Evolutionary conservation across 208 protist genomes (phyloP).

Genomic region (Acanthamoeba triangularis): DNA sequence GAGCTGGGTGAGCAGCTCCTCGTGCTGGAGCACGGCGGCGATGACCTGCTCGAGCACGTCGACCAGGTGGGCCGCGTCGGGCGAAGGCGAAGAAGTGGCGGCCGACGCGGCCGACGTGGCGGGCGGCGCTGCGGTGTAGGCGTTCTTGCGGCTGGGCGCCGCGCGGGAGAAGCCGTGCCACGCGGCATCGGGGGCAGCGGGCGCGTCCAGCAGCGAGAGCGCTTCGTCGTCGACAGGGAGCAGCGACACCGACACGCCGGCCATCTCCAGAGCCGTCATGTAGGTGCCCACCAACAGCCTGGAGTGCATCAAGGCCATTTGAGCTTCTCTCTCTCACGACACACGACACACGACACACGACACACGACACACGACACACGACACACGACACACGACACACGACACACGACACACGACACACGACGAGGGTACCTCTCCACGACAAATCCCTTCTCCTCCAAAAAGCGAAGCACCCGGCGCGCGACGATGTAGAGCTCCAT

Average conservation of each 20-base stretch:
- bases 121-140: not conserved
- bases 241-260: slow-evolving; percentile 92
- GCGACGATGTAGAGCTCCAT: slow-evolving; percentile 91
- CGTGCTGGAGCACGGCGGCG: not conserved
- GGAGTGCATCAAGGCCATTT: too few species aligned
- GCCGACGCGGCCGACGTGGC: not conserved
- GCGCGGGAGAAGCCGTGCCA: slow-evolving; percentile 10
- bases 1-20: slow-evolving; percentile 47
- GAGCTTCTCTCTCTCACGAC: too few species aligned
- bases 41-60: not conserved
- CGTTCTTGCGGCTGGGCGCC: not conserved
- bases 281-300: slow-evolving; percentile 91
- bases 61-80: not conserved
- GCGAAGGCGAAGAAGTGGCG: not conserved
- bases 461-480: slow-evolving; percentile 79
- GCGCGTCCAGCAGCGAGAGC: slow-evolving; percentile 76
- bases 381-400: not conserved
- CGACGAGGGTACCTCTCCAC: slow-evolving; percentile 81
- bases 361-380: not conserved
- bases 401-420: not conserved
- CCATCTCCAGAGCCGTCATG: slow-evolving; percentile 94
- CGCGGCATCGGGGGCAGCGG: not conserved
- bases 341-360: too few species aligned
- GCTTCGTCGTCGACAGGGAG: slow-evolving; percentile 85
- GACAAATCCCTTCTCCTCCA: slow-evolving; percentile 78